These are phyloP conservation scores for Ceratocystis variospora DNA, from an alignment of 2,329 filamentous ascomycete genomes.

Conservation along the genomic window DNA sequence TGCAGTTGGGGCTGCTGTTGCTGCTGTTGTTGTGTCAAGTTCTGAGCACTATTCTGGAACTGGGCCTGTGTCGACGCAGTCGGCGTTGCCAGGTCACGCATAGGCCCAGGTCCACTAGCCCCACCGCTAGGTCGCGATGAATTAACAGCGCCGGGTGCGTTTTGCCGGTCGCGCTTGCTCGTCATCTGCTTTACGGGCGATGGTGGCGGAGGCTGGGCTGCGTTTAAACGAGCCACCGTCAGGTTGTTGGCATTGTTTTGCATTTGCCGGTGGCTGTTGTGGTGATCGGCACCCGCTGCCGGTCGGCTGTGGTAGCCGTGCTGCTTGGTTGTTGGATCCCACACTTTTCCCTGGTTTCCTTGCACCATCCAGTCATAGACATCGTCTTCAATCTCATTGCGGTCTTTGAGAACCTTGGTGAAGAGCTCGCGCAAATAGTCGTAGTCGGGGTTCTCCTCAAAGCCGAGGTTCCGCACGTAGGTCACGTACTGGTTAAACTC, in stretches of 20 bases:
- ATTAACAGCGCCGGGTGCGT: conserved; percentile 57
- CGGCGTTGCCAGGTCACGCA: conserved; percentile 66
- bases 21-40: conserved; percentile 51
- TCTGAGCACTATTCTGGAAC: conserved; percentile 89
- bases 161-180: conserved; percentile 63
- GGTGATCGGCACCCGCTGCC: conserved; percentile 33
- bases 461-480: conserved; percentile 93
- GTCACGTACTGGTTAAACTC: conserved; percentile 97
- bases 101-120: conserved; percentile 44
- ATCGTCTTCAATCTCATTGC: conserved; percentile 88
- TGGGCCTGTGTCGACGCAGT: conserved; percentile 88
- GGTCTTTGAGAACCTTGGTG: conserved; percentile 87
- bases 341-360: conserved; percentile 64
- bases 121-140: conserved; percentile 42
- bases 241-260: conserved; percentile 51
- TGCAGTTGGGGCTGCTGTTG: conserved; percentile 34
- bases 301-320: conserved; percentile 30
- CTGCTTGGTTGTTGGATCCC: conserved; percentile 62
- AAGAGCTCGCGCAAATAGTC: conserved; percentile 94
- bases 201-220: conserved; percentile 77
- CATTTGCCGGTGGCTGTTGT: conserved; percentile 69
- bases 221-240: conserved; percentile 82
- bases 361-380: conserved; percentile 99
- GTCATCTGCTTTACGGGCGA: conserved; percentile 70
- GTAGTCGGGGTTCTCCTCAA: conserved; percentile 97